Conservation (phyloP, 495 filamentous ascomycete genomes). For the Talaromyces adpressus region DNA sequence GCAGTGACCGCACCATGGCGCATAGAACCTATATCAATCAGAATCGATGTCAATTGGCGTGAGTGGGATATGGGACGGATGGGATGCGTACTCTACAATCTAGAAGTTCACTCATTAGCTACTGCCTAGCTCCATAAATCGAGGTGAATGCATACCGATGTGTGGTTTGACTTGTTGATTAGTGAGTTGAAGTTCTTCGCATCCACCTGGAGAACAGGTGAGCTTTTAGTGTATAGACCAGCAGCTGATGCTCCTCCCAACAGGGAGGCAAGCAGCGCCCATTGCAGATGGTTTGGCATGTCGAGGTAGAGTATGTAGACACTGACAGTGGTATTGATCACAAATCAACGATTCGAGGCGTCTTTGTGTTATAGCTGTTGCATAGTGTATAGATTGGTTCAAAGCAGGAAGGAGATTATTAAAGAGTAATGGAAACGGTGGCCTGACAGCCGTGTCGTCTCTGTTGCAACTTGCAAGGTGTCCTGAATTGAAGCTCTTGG, state of each 20-base stretch:
- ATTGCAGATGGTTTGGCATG: slow-evolving; percentile 17
- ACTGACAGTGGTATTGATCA: neutral
- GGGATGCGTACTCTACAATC: slow-evolving; percentile 58
- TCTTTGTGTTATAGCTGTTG: neutral
- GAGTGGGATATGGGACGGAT: no score
- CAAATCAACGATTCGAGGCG: neutral
- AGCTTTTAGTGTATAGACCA: slow-evolving; percentile 77
- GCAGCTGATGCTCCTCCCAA: slow-evolving; percentile 59
- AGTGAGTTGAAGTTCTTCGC: slow-evolving; percentile 76
- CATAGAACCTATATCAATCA: slow-evolving; percentile 67
- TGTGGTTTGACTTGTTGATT: slow-evolving; percentile 84
- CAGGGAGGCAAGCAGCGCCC: slow-evolving; percentile 39
- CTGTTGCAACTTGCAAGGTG: slow-evolving; percentile 36
- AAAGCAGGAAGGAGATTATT: neutral
- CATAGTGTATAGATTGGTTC: neutral
- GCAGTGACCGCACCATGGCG: slow-evolving; percentile 95
- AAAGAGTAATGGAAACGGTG: neutral
- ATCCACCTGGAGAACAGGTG: slow-evolving; percentile 80
- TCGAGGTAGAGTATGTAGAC: slow-evolving; percentile 11
- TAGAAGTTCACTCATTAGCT: slow-evolving; percentile 25
- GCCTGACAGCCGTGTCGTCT: neutral
- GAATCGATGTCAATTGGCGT: slow-evolving; percentile 5
- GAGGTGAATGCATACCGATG: slow-evolving; percentile 57
- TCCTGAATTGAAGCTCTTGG: slow-evolving; percentile 39
- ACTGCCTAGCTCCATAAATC: neutral